Percentiles rank a stretch among this genome's conserved stretches.
Conservation (phyloP, 495 filamentous ascomycete species). For the Neurospora sp. region DNA sequence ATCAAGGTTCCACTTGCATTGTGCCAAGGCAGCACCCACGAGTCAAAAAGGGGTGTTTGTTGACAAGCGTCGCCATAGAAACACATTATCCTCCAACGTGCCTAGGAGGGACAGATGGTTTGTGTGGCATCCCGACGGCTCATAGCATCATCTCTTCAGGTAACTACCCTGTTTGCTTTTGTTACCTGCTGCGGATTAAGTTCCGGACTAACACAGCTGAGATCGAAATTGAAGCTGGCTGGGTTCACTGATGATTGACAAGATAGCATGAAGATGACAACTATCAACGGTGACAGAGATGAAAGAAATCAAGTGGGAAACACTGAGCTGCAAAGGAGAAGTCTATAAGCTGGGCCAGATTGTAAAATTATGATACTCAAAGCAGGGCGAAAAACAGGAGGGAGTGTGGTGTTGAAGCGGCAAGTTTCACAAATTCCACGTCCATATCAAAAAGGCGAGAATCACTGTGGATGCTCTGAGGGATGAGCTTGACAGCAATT, state of each 20-base stretch:
- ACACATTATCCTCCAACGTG: background rate
- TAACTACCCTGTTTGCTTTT: too few species aligned
- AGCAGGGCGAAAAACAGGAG: too few species aligned
- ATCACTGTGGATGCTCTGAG: background rate
- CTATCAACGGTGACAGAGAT: background rate
- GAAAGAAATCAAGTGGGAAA: background rate
- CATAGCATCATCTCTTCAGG: background rate
- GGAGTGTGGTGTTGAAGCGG: background rate
- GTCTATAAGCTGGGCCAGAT: background rate
- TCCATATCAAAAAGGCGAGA: background rate
- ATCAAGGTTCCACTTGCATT: background rate
- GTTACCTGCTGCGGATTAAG: background rate
- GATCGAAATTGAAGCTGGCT: background rate
- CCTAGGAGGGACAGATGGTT: background rate
- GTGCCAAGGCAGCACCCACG: background rate
- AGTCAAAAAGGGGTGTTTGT: background rate
- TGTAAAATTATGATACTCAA: too few species aligned
- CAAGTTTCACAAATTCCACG: background rate
- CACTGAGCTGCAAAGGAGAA: background rate
- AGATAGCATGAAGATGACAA: background rate
- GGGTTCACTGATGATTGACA: background rate
- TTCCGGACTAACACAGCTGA: background rate
- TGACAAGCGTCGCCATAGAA: background rate
- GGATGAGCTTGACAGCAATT: background rate
- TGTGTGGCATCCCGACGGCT: background rate